Conservation (phyloP, 345 rosid genomes). For the Toxicodendron radicans region DNA sequence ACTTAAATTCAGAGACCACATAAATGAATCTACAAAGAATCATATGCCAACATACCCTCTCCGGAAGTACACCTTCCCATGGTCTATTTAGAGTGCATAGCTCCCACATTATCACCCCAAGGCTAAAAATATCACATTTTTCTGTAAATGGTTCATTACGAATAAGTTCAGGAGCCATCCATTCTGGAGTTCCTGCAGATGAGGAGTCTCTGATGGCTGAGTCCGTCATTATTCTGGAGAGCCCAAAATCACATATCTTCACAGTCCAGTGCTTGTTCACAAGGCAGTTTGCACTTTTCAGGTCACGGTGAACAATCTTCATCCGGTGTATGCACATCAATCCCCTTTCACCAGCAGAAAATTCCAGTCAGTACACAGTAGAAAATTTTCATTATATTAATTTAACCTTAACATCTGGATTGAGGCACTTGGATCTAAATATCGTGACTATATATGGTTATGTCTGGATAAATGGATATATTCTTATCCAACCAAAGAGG, state of each 20-base stretch:
- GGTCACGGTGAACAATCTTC: conserved; percentile 93
- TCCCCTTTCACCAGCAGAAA: conserved; percentile 56
- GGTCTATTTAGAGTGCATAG: conserved; percentile 88
- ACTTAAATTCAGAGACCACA: conserved; percentile 1
- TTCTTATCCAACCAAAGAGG: background rate
- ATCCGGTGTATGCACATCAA: conserved; percentile 98
- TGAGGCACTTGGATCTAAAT: background rate
- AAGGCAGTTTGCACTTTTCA: conserved; percentile 87
- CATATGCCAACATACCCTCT: conserved; percentile 51
- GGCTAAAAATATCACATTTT: conserved; percentile 97
- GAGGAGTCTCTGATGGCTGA: conserved; percentile 70
- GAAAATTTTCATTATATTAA: background rate
- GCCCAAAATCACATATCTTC: conserved; percentile 98
- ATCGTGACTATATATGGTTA: background rate
- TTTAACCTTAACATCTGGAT: background rate
- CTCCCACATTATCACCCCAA: conserved; percentile 99
- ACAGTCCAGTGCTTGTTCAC: conserved; percentile 85
- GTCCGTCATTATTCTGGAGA: conserved; percentile 80
- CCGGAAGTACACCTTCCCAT: conserved; percentile 95
- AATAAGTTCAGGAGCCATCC: conserved; percentile 99
- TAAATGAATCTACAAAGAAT: background rate
- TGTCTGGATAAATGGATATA: background rate
- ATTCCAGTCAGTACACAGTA: conserved; percentile 3
- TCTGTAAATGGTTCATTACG: conserved; percentile 90
- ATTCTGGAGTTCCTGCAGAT: conserved; percentile 97